Evolutionary conservation across 2,329 filamentous ascomycete genomes (phyloP).

Genomic region (Talaromyces sp.): DNA sequence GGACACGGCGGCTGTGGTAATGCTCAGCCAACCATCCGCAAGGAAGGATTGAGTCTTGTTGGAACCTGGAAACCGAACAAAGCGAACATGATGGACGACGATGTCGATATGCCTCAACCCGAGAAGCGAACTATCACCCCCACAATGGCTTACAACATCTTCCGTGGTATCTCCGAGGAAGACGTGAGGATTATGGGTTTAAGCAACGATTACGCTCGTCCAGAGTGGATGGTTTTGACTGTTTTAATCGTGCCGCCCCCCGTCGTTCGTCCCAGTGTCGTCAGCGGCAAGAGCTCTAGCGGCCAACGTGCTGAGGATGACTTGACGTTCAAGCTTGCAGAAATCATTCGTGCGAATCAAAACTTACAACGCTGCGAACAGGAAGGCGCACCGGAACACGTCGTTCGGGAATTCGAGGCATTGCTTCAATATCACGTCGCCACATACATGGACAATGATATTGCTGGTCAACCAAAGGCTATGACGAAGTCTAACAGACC

Average conservation of each 20-base stretch:
- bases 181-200: slow-evolving; percentile 85
- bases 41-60: slow-evolving; percentile 78
- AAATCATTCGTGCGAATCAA: slow-evolving; percentile 96
- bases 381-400: slow-evolving; percentile 87
- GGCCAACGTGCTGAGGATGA: slow-evolving; percentile 97
- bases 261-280: slow-evolving; percentile 93
- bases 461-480: slow-evolving; percentile 89
- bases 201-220: slow-evolving; percentile 90
- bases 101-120: slow-evolving; percentile 58
- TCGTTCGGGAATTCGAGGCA: slow-evolving; percentile 84
- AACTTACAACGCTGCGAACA: slow-evolving; percentile 89
- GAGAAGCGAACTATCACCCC: slow-evolving; percentile 82
- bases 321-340: slow-evolving; percentile 97
- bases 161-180: slow-evolving; percentile 76
- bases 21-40: slow-evolving; percentile 79
- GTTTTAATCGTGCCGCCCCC: slow-evolving; percentile 90
- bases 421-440: slow-evolving; percentile 96
- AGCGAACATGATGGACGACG: slow-evolving; percentile 66
- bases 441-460: slow-evolving; percentile 99
- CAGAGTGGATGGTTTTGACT: slow-evolving; percentile 97
- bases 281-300: slow-evolving; percentile 88
- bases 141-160: slow-evolving; percentile 78
- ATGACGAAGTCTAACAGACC: slow-evolving; percentile 88
- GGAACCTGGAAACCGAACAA: slow-evolving; percentile 70
- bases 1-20: slow-evolving; percentile 92